Evolutionary conservation across 2,329 filamentous ascomycete genomes (phyloP), one percentile per base, ranked within the genome.

Genomic region (Trichoderma lentiforme): DNA sequence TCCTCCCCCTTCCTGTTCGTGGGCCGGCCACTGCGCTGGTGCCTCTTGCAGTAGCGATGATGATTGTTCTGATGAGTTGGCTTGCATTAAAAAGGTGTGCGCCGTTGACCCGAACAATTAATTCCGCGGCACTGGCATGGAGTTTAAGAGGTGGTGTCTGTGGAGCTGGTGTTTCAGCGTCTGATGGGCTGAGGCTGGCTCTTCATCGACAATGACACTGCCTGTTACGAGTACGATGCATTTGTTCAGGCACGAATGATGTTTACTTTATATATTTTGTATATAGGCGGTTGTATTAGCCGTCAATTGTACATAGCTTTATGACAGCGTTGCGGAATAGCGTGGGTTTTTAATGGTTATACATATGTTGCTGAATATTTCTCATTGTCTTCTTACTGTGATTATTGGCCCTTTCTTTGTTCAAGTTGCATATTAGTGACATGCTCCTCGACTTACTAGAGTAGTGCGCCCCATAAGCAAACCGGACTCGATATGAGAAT

Each of bases 11-110:
- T 58, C 3, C 18, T 72, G 70, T 24, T 58, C 53, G 15, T 72
- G 71, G 71, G 32, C 36, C 6, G 71, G 71, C 8, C 71, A 72
- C 34, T 72, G 71, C 21, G 47, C n/a, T 4, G 71, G 71, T 15
- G 65, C 65, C 24, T 26, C n/a, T 30, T 72, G 71, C 26, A 61
- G 43, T 18, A 63, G 36, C 47, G 32, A 70, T 53, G 58, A 72
- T 36, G 71, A 72, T 58, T 72, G 71, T 43, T 32, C 43, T 32
- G 66, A 70, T 58, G 66, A 64, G 3, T 60, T 72, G 30, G 69
- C 66, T 32, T 72, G 71, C 71, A 64, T 67, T 28, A 11, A 21
- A 18, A 58, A 43, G 26, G 53, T 34, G 32, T 69, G 66, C 66
- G 66, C 66, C 30, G 66, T 62, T 64, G 43, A 63, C 60, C 39